Base-by-base conservation (phyloP, 805 yeast species). In the Candida taoyuanica region DNA sequence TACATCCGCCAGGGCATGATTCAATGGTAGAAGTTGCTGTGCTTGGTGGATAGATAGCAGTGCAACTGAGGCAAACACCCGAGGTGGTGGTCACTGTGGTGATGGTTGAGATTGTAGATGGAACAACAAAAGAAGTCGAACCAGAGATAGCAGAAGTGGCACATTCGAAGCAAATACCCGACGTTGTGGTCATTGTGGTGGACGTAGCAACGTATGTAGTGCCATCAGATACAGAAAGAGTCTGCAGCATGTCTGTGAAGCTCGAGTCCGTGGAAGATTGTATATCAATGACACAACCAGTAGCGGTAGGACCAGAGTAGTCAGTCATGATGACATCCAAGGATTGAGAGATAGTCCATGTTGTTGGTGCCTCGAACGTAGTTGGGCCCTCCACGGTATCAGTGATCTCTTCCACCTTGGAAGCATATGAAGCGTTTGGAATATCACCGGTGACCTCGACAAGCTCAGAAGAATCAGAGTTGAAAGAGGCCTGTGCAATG, bases 401-500 rank as follows among this genome's bases (percentile, higher is more conserved):
- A 2, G 32, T 15, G 8, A 36, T 15, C 4, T 17, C 21, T 9
- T 31, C 32, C 21, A 23, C 24, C 11, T 23, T 21, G 5, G 46
- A 17, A 16, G 53, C 55, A 15, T 31, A 18, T 11, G 25, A 8
- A 14, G 54, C 47, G 29, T 29, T 36, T 40, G 54, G 56, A 14
- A 52, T 29, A 4, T 35, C 44, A 24, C 29, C 46, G 16, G 38
- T 37, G n/a, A 50, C 23, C 23, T 42, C 50, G 7, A 46, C 43
- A 3, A 50, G 13, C 7, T 36, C 29, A 13, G 37, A 46, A 15
- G 33, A 17, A 7, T 14, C 21, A 15, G 35, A 24, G 12, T 32
- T 24, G 24, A 21, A 21, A 5, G 40, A 19, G 3, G 36, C 29
- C 13, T 46, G 42, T 14, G 50, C 53, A 34, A 52, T 28, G 6